phyloP scores from a whole-genome alignment of 805 yeast genomes.

The Metschnikowia aberdeeniae region DNA sequence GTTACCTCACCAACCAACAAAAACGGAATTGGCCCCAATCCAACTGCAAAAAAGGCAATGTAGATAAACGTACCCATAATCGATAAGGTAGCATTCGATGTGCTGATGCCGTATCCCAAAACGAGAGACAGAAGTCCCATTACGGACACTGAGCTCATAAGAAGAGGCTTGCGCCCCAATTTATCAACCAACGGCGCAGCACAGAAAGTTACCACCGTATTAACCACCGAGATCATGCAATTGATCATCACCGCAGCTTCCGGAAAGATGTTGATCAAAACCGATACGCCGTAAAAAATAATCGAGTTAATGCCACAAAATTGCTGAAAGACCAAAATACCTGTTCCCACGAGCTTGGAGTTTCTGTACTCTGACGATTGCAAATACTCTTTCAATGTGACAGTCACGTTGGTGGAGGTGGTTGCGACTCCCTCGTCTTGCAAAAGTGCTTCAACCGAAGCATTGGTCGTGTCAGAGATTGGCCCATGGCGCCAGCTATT shows the following conservation, averaged over 20 bases:
- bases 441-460: slow-evolving; percentile 19
- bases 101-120: slow-evolving; percentile 63
- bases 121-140: slow-evolving; percentile 66
- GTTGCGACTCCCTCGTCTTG: slow-evolving; percentile 15
- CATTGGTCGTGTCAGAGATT: not conserved
- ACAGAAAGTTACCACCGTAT: slow-evolving; percentile 66
- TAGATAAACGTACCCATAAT: slow-evolving; percentile 65
- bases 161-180: slow-evolving; percentile 69
- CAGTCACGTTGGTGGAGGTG: slow-evolving; percentile 3
- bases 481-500: slow-evolving; percentile 28
- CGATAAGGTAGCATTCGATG: slow-evolving; percentile 44
- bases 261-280: slow-evolving; percentile 70
- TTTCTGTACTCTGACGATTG: slow-evolving; percentile 47
- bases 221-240: slow-evolving; percentile 69
- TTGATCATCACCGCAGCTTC: slow-evolving; percentile 66
- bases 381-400: slow-evolving; percentile 43
- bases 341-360: slow-evolving; percentile 63
- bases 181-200: slow-evolving; percentile 76
- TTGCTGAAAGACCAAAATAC: slow-evolving; percentile 81
- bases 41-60: slow-evolving; percentile 83
- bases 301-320: slow-evolving; percentile 91
- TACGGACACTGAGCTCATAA: slow-evolving; percentile 58
- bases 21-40: slow-evolving; percentile 95
- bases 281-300: slow-evolving; percentile 87
- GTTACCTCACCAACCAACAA: slow-evolving; percentile 85